Evolutionary conservation across 2,329 filamentous ascomycete genomes (phyloP).

Genomic region (Curvularia sp.): DNA sequence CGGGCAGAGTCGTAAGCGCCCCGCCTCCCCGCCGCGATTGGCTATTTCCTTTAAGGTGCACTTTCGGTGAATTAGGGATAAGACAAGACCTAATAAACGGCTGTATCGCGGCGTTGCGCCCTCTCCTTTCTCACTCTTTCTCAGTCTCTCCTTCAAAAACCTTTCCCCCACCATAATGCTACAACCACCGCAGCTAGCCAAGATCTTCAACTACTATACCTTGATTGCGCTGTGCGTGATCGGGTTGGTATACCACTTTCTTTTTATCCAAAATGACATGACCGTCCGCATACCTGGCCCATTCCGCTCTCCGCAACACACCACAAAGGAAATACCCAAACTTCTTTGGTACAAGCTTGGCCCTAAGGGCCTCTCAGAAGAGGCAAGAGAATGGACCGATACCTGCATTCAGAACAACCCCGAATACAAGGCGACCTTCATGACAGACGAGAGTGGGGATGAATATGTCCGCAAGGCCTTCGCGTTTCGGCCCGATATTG

Average conservation of each 20-base stretch:
- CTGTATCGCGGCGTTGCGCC: background rate
- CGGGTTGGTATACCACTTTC: slow-evolving; percentile 11
- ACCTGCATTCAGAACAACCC: slow-evolving; percentile 43
- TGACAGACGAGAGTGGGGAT: slow-evolving; percentile 43
- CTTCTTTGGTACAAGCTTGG: slow-evolving; percentile 54
- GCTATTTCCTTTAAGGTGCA: background rate
- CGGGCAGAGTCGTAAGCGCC: background rate
- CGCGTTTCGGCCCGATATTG: slow-evolving; percentile 46
- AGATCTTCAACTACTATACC: slow-evolving; percentile 1
- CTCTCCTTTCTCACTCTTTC: background rate
- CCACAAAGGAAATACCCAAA: slow-evolving; percentile 33
- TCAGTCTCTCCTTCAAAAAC: background rate
- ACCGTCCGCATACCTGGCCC: background rate
- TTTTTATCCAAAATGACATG: background rate
- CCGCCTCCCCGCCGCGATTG: background rate
- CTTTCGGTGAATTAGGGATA: background rate
- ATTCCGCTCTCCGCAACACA: background rate
- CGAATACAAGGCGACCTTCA: slow-evolving; percentile 34
- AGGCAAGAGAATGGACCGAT: slow-evolving; percentile 42
- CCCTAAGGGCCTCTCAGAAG: slow-evolving; percentile 43
- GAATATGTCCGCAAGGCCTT: slow-evolving; percentile 46
- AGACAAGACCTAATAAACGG: background rate
- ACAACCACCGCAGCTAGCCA: background rate
- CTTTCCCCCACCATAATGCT: slow-evolving; percentile 1
- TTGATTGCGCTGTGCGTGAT: slow-evolving; percentile 7